Conservation (phyloP, 2,329 filamentous ascomycete genomes). For the Bertia moriformis region DNA sequence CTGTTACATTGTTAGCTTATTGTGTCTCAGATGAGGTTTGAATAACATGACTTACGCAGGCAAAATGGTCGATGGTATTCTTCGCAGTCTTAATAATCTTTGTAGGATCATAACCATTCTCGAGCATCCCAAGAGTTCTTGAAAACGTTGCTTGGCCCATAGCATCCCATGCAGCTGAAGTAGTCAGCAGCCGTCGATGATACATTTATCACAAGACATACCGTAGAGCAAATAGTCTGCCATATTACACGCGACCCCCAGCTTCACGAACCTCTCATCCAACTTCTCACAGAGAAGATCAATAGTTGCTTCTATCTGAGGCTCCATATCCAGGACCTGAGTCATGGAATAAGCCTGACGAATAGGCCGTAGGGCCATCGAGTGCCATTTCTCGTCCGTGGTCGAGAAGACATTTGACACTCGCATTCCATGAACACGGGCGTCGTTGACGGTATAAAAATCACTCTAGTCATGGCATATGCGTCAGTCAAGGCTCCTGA, state of each 20-base stretch:
- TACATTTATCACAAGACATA: neutral
- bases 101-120: constrained; percentile 19
- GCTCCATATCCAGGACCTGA: neutral
- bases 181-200: neutral
- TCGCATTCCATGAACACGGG: neutral
- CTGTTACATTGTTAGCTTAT: constrained; percentile 11
- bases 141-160: constrained; percentile 25
- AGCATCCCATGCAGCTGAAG: constrained; percentile 20
- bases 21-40: constrained; percentile 10
- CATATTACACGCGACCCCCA: neutral
- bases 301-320: neutral
- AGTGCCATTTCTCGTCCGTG: neutral
- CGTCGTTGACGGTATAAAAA: neutral
- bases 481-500: constrained; percentile 11
- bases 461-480: constrained; percentile 4
- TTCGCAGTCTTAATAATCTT: constrained; percentile 16
- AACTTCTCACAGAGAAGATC: neutral
- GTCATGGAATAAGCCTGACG: neutral
- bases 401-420: neutral
- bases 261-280: neutral
- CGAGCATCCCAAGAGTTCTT: constrained; percentile 23
- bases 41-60: constrained; percentile 12
- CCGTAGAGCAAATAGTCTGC: neutral
- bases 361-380: neutral
- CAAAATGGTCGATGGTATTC: constrained; percentile 17